Percentiles rank a stretch among this genome's conserved stretches.
Conservation (phyloP, 108 stramenopile genomes). For the Schizochytrium sp. region DNA sequence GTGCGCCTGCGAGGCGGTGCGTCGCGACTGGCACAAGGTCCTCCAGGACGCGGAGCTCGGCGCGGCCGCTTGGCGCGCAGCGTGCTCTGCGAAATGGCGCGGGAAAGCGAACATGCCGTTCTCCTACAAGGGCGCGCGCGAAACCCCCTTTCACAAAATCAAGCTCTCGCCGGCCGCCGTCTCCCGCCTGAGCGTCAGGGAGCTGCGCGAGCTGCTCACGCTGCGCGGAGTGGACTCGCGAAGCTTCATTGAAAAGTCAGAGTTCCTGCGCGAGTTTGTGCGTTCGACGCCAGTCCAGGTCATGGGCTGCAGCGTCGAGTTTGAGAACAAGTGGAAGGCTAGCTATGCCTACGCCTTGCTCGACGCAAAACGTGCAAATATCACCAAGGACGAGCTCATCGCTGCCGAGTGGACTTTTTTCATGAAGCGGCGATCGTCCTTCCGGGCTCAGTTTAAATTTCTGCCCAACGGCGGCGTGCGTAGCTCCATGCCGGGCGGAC, state of each 20-base stretch:
- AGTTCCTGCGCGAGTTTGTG: neutral
- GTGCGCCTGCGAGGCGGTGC: neutral
- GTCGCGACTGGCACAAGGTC: neutral
- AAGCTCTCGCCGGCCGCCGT: neutral
- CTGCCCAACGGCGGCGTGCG: neutral
- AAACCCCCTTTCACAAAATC: neutral
- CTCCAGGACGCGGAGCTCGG: neutral
- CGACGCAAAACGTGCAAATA: neutral
- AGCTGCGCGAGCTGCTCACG: neutral
- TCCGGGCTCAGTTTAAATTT: neutral
- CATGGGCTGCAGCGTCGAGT: neutral
- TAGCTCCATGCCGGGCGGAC: neutral
- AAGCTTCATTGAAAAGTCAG: neutral
- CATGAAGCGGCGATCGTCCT: neutral
- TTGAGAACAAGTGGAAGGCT: neutral
- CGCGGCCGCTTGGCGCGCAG: neutral
- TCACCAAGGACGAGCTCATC: neutral
- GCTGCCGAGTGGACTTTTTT: neutral
- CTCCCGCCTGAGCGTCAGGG: neutral
- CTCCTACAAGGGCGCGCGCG: neutral
- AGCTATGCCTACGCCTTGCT: neutral
- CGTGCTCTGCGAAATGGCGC: neutral
- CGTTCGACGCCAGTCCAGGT: neutral
- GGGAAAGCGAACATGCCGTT: neutral
- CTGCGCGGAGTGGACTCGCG: neutral